Evolutionary conservation across 352 stramenopile species (phyloP), one percentile per base, ranked within the genome.

Genomic region (Phytopythium litorale): DNA sequence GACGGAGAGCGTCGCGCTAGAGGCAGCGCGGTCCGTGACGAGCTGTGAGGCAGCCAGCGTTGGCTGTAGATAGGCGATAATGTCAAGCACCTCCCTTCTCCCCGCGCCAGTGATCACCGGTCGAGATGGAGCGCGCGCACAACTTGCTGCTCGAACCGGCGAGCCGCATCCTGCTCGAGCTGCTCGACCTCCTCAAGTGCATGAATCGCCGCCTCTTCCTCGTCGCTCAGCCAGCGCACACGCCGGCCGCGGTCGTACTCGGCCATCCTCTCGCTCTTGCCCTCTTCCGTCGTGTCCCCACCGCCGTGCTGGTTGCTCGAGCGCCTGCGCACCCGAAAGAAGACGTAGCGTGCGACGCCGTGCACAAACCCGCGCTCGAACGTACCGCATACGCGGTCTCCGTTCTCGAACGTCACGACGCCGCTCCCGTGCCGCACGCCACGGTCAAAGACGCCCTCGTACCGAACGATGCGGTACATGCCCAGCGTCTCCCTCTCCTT

Each of bases 401-500:
- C 84, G n/a, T 89, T 90, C 21, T 79, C 71, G 46, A 76, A 89
- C 28, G 86, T 62, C 32, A 84, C 18, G 13, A 72, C 65, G 1
- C 81, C 86, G 15, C 59, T 45, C 1, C 84, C 81, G 16, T 92
- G 75, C 3, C 81, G 76, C 5, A 81, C 68, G 49, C 76, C 75
- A 1, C 78, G 57, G 1, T 63, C 62, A 45, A 89, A 85, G 43
- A 65, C 66, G 0, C 84, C 84, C 45, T 79, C 66, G 52, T 89
- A 92, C n/a, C 58, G 54, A 33, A 86, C 63, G 21, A 92, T 54
- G 0, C 74, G 61, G 63, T 91, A 92, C 21, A 90, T 62, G 13
- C 76, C 73, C 40, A 66, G 23, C 30, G 7, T 13, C 4, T 40
- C 21, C 25, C 12, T 21, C 40, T 42, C 13, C 21, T 65, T 54